phyloP scores from a whole-genome alignment of 352 stramenopile species.

The Pythium insidiosum region DNA sequence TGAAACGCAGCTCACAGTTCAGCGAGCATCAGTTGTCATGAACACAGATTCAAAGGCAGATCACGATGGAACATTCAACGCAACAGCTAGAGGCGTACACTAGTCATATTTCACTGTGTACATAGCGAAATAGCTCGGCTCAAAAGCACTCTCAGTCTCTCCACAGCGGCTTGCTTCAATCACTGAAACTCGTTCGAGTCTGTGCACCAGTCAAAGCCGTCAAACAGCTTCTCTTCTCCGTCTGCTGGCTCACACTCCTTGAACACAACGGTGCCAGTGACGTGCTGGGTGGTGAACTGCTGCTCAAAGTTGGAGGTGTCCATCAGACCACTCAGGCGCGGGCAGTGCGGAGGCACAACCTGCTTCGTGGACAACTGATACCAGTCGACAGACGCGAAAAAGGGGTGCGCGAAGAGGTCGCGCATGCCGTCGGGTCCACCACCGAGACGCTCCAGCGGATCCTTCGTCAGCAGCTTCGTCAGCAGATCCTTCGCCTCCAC shows the following conservation, averaged over 20 bases:
- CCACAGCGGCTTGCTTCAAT: no score
- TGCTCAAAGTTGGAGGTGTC: conserved; percentile 75
- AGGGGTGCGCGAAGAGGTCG: conserved; percentile 65
- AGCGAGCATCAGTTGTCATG: no score
- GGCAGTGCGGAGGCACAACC: conserved; percentile 50
- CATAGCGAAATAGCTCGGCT: no score
- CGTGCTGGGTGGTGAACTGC: conserved; percentile 64
- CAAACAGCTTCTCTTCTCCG: conserved; percentile 34
- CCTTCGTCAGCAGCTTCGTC: conserved; percentile 51
- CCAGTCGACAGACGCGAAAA: conserved; percentile 72
- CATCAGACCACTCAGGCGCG: conserved; percentile 27
- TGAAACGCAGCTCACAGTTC: no score
- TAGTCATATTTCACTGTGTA: no score
- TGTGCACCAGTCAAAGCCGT: conserved; percentile 72
- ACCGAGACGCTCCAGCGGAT: conserved; percentile 45
- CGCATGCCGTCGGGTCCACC: conserved; percentile 51
- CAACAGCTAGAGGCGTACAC: no score
- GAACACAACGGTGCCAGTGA: conserved; percentile 52
- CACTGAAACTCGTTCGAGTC: no score
- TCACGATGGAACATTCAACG: no score
- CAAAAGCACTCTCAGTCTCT: no score
- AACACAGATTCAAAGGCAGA: no score
- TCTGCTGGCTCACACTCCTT: conserved; percentile 26
- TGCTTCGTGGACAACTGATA: conserved; percentile 69
- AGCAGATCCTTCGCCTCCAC: conserved; percentile 47